Conservation (phyloP, 2,329 filamentous ascomycete species). For the Periconia digitata region DNA sequence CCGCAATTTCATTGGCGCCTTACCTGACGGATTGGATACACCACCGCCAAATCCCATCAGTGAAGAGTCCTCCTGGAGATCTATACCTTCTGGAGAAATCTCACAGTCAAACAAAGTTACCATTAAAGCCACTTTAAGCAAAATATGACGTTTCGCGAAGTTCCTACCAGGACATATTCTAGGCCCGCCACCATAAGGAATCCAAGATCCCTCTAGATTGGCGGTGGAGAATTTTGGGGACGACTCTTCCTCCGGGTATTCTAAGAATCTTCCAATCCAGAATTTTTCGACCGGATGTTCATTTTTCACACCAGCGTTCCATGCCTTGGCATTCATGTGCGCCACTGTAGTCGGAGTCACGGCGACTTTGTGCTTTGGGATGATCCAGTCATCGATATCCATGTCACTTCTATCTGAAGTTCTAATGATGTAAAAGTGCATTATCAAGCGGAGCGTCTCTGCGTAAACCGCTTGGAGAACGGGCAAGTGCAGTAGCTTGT, state of each 20-base stretch:
- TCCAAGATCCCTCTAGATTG: background rate
- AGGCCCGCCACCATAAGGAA: background rate
- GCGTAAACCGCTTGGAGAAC: slow-evolving; percentile 42
- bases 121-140: background rate
- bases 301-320: slow-evolving; percentile 26
- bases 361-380: slow-evolving; percentile 27
- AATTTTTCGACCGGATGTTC: slow-evolving; percentile 32
- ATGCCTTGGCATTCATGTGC: slow-evolving; percentile 26
- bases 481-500: slow-evolving; percentile 2
- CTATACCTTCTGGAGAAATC: no score
- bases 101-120: no score
- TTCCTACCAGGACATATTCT: background rate
- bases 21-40: no score
- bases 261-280: slow-evolving; percentile 41
- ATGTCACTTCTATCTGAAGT: slow-evolving; percentile 17
- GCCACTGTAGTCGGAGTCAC: slow-evolving; percentile 26
- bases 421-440: slow-evolving; percentile 19
- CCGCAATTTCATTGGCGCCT: no score
- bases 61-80: no score
- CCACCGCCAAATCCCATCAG: no score
- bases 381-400: slow-evolving; percentile 26
- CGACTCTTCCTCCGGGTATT: background rate
- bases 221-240: background rate
- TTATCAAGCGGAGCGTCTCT: slow-evolving; percentile 37
- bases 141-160: background rate